Percentiles rank a stretch among this genome's conserved stretches.
Conservation (phyloP, 148 eudicot species). For the Pouteria glomerata region DNA sequence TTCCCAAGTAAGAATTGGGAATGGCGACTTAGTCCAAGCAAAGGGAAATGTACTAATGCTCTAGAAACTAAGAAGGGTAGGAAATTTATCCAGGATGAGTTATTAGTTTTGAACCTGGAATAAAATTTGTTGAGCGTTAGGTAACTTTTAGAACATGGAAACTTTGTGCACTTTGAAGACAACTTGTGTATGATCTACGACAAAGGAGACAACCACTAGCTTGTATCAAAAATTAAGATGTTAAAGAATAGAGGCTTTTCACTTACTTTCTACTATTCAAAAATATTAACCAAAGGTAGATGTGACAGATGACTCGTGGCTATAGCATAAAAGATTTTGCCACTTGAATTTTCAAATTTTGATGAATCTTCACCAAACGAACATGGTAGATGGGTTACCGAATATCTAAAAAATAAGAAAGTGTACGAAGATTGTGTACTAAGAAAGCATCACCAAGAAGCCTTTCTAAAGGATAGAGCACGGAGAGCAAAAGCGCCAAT, state of each 20-base stretch:
- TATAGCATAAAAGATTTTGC: neutral
- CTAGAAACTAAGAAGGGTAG: constrained; percentile 15
- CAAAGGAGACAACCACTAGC: neutral
- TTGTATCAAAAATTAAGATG: neutral
- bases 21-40: constrained; percentile 11
- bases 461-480: constrained; percentile 3
- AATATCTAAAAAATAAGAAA: neutral
- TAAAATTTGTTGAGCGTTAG: constrained; percentile 18
- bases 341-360: neutral
- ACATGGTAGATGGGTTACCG: neutral
- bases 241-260: constrained; percentile 6
- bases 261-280: neutral
- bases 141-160: constrained; percentile 8
- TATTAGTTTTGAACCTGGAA: constrained; percentile 4
- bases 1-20: constrained; percentile 7
- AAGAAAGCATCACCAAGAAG: constrained; percentile 3
- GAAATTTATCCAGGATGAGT: constrained; percentile 2
- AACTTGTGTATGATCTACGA: constrained; percentile 8
- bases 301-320: neutral
- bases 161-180: constrained; percentile 2
- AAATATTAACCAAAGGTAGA: neutral
- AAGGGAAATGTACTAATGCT: constrained; percentile 7
- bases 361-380: neutral
- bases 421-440: neutral
- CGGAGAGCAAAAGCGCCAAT: constrained; percentile 15